Base-by-base conservation (phyloP, 2,329 filamentous ascomycete species). In the Huntiella abstrusa region DNA sequence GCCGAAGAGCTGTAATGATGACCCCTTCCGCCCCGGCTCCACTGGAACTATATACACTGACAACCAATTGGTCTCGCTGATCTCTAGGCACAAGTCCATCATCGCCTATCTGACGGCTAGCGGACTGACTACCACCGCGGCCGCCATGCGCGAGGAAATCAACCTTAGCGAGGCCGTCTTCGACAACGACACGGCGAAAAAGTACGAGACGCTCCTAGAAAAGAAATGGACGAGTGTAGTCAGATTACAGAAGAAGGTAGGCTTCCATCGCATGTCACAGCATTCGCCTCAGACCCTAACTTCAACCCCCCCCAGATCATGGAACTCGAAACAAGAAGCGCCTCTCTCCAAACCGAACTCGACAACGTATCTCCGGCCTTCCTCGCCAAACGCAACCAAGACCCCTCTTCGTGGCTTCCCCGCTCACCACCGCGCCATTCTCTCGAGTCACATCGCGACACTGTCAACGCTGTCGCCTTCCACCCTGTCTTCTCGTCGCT, bases 141-240 rank as follows among this genome's bases (percentile, higher is more conserved):
- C 75, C 39, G 74, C 80, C 17, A 67, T 95, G 50, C 76, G 85
- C 51, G 71, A 81, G 56, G 87, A 95, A 61, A 65, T 83, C n/a
- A 70, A 71, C 47, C 71, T 94, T 4, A 72, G 77, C 44, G 75
- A 82, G 53, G 64, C 73, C 47, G 64, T 65, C 41, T 87, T 92
- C 56, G 85, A 94, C 59, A 70, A 82, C 51, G 72, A 74, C 13
- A 94, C 84, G 15, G 73, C 80, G 45, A 94, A 94, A 68, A 94
- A 93, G 64, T 96, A 95, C 65, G 86, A 94, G 63, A 83, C 83
- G 1, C 64, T 96, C 22, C 64, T 96, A 54, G 88, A 96, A 70
- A 95, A 94, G 73, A 96, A 96, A 68, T 96, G 88, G 88, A 96
- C 88, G 15, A 91, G 85, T 56, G 82, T 96, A 22, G 86, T 95